These are phyloP conservation scores for Trichothecium sympodiale DNA, from an alignment of 2,329 filamentous ascomycete species.

Conservation along the genomic window DNA sequence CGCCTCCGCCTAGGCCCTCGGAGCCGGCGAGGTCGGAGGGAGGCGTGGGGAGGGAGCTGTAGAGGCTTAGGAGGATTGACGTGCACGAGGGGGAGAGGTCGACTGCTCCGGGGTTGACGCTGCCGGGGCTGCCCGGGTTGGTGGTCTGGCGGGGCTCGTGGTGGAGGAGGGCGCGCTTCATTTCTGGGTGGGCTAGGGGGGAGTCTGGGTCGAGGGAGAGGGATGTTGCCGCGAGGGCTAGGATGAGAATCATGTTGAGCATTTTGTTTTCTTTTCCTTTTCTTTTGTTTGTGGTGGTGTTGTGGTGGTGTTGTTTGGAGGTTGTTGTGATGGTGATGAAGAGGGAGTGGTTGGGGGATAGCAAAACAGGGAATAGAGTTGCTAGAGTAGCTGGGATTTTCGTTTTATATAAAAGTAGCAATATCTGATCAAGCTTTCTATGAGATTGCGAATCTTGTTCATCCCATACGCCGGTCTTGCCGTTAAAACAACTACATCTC, in stretches of 20 bases:
- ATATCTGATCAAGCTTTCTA: too few species aligned
- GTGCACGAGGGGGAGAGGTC: slow-evolving; percentile 11
- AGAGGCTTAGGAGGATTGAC: slow-evolving; percentile 12
- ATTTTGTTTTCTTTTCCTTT: neutral
- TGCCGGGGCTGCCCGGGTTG: neutral
- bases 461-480: too few species aligned
- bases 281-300: neutral
- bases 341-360: too few species aligned
- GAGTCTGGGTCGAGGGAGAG: slow-evolving; percentile 1
- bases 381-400: too few species aligned
- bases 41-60: slow-evolving; percentile 17
- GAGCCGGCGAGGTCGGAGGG: slow-evolving; percentile 16
- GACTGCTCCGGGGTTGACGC: slow-evolving; percentile 25
- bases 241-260: neutral
- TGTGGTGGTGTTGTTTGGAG: neutral
- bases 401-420: too few species aligned
- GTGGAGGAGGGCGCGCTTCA: slow-evolving; percentile 5
- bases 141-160: slow-evolving; percentile 4
- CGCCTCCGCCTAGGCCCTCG: slow-evolving; percentile 12
- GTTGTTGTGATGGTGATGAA: too few species aligned
- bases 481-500: too few species aligned
- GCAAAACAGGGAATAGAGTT: too few species aligned
- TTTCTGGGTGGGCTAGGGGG: slow-evolving; percentile 2
- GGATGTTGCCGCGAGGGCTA: slow-evolving; percentile 16
- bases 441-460: too few species aligned